Percentiles rank a stretch among this genome's conserved stretches.
Conservation (phyloP, 139 green algal genomes). For the Spirogloea muscicola region DNA sequence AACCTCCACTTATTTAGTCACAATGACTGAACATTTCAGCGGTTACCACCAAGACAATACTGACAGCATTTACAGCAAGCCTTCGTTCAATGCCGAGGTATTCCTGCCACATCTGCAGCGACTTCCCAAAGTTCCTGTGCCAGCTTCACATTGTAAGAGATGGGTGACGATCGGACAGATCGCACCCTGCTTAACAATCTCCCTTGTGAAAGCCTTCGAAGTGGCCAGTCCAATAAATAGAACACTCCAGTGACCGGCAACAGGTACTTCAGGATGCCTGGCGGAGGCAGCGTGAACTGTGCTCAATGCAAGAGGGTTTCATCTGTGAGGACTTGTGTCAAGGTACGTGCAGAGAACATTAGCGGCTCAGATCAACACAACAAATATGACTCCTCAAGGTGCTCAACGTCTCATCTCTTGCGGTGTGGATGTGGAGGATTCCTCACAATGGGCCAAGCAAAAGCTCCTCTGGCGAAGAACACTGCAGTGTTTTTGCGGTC, state of each 20-base stretch:
- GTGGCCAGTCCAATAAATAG: neutral
- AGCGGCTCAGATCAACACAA: too few species aligned
- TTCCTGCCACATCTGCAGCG: neutral
- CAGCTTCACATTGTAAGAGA: neutral
- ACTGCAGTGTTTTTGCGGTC: neutral
- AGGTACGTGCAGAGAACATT: too few species aligned
- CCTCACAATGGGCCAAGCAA: conserved; percentile 8
- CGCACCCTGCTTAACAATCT: neutral
- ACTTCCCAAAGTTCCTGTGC: neutral
- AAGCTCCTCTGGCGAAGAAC: conserved; percentile 18
- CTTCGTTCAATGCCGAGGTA: too few species aligned
- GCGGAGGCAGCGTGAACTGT: neutral
- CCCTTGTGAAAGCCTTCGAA: neutral
- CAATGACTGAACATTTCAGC: too few species aligned
- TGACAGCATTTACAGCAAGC: too few species aligned
- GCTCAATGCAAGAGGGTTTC: neutral
- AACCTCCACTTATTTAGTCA: too few species aligned
- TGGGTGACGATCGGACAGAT: neutral
- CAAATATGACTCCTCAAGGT: too few species aligned
- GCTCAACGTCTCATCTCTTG: too few species aligned
- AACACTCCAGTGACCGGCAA: too few species aligned
- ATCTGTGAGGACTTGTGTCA: too few species aligned
- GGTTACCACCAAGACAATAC: too few species aligned
- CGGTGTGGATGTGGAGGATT: neutral
- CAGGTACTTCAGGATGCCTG: too few species aligned